These are phyloP conservation scores for Nemania sp. DNA, from an alignment of 2,329 filamentous ascomycete species.

Conservation along the genomic window DNA sequence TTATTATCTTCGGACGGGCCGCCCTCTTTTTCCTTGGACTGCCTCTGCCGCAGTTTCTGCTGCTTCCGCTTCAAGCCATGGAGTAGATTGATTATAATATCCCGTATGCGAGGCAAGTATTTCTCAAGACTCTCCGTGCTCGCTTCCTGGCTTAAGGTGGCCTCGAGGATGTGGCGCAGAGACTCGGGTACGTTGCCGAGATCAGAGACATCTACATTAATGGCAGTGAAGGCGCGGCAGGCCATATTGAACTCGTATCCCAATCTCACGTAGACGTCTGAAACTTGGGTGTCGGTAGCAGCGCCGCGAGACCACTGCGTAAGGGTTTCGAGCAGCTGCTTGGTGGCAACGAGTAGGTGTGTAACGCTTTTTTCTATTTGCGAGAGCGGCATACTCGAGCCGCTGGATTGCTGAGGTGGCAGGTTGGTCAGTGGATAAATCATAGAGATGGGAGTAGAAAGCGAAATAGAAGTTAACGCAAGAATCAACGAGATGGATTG, in stretches of 20 bases:
- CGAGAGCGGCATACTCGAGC: conserved; percentile 75
- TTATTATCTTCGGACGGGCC: conserved; percentile 41
- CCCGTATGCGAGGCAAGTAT: conserved; percentile 90
- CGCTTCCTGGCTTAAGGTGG: conserved; percentile 94
- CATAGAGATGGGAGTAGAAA: background rate
- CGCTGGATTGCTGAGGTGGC: conserved; percentile 51
- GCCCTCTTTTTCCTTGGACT: conserved; percentile 59
- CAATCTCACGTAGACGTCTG: conserved; percentile 94
- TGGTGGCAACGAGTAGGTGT: conserved; percentile 94
- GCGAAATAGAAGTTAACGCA: background rate
- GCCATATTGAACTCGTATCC: conserved; percentile 99
- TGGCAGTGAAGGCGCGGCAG: conserved; percentile 92
- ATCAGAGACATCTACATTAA: conserved; percentile 93
- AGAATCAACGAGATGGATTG: conserved; percentile 5
- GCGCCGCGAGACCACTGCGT: conserved; percentile 96
- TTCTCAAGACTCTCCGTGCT: conserved; percentile 91
- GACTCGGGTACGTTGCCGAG: conserved; percentile 94
- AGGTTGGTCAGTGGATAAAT: conserved; percentile 25
- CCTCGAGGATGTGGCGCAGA: conserved; percentile 86
- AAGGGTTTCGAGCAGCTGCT: conserved; percentile 94
- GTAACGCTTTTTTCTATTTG: conserved; percentile 99
- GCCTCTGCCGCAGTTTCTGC: conserved; percentile 74
- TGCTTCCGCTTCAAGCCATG: conserved; percentile 98
- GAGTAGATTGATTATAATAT: conserved; percentile 97
- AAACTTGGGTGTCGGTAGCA: conserved; percentile 92